phyloP scores from a whole-genome alignment of 768 basidiomycete genomes.

The Porphyrellus cyaneotinctus region DNA sequence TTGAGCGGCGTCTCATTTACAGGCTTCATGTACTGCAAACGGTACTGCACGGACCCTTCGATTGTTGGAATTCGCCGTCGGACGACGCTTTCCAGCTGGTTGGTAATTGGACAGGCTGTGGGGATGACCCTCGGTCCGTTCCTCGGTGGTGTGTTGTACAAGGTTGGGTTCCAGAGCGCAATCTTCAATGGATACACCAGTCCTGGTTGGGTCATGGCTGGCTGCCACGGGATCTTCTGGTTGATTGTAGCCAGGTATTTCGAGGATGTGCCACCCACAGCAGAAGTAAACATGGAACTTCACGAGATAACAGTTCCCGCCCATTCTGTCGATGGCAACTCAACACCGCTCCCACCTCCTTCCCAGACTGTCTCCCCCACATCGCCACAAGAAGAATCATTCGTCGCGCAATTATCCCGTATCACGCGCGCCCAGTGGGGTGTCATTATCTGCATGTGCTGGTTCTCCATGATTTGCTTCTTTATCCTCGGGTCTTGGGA shows the following conservation, averaged over 20 bases:
- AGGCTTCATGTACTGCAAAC: slow-evolving; percentile 63
- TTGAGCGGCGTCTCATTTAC: slow-evolving; percentile 59
- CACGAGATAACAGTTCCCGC: slow-evolving; percentile 1
- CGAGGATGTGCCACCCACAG: slow-evolving; percentile 35
- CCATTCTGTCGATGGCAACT: not conserved
- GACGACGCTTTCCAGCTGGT: slow-evolving; percentile 58
- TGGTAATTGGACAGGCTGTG: slow-evolving; percentile 56
- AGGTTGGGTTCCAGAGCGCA: slow-evolving; percentile 49
- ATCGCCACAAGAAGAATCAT: slow-evolving; percentile 5
- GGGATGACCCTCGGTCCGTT: slow-evolving; percentile 65
- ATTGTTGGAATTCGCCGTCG: slow-evolving; percentile 61
- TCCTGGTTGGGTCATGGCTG: slow-evolving; percentile 60
- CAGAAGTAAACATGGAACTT: slow-evolving; percentile 9
- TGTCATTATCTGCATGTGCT: slow-evolving; percentile 60
- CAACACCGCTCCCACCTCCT: not conserved
- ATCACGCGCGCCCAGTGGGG: slow-evolving; percentile 42
- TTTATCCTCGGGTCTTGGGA: slow-evolving; percentile 70
- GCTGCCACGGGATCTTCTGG: slow-evolving; percentile 54
- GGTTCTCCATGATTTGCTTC: slow-evolving; percentile 67
- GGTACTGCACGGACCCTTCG: slow-evolving; percentile 63
- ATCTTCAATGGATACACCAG: slow-evolving; percentile 68
- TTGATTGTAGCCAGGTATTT: slow-evolving; percentile 33
- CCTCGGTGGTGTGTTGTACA: slow-evolving; percentile 58
- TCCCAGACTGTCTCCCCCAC: not conserved
- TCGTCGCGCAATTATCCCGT: slow-evolving; percentile 7